A percentile compares a stretch with the other conserved stretches of the same genome.
Conservation (phyloP, 2,329 filamentous ascomycete species). For the Fusarium concolor region DNA sequence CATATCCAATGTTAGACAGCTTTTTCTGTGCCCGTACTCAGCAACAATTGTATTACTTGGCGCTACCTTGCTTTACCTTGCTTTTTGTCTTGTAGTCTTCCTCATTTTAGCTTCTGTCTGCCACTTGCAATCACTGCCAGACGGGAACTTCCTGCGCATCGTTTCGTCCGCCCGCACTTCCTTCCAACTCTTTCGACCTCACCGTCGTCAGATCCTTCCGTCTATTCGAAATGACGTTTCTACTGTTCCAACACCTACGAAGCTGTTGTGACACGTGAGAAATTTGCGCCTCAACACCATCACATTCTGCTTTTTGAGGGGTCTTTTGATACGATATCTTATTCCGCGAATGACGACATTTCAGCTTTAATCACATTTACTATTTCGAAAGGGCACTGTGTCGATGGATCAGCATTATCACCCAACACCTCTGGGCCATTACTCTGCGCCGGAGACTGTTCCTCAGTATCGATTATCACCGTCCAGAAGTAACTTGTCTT, state of each 20-base stretch:
- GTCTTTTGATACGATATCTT: constrained; percentile 32
- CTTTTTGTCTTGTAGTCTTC: constrained; percentile 1
- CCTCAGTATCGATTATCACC: constrained; percentile 32
- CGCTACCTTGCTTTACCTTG: neutral
- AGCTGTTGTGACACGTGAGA: constrained; percentile 40
- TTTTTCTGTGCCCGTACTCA: neutral
- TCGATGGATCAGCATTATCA: constrained; percentile 37
- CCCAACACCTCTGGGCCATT: constrained; percentile 25
- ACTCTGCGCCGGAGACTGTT: constrained; percentile 22
- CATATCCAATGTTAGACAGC: constrained; percentile 6
- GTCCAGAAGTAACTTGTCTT: constrained; percentile 46
- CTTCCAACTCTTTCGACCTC: constrained; percentile 14
- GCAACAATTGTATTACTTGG: neutral
- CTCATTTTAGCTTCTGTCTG: constrained; percentile 8
- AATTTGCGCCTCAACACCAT: constrained; percentile 14
- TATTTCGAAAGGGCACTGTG: neutral
- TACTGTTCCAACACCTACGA: constrained; percentile 23
- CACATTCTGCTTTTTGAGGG: constrained; percentile 14
- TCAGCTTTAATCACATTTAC: constrained; percentile 24
- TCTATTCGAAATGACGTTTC: constrained; percentile 39
- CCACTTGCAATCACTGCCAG: constrained; percentile 32
- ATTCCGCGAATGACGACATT: constrained; percentile 5
- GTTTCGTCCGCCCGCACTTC: constrained; percentile 1
- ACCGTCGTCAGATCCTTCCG: constrained; percentile 6
- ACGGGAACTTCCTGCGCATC: neutral